Evolutionary conservation across 2,329 filamentous ascomycete species (phyloP).

Genomic region (Plectosphaerella sp.): DNA sequence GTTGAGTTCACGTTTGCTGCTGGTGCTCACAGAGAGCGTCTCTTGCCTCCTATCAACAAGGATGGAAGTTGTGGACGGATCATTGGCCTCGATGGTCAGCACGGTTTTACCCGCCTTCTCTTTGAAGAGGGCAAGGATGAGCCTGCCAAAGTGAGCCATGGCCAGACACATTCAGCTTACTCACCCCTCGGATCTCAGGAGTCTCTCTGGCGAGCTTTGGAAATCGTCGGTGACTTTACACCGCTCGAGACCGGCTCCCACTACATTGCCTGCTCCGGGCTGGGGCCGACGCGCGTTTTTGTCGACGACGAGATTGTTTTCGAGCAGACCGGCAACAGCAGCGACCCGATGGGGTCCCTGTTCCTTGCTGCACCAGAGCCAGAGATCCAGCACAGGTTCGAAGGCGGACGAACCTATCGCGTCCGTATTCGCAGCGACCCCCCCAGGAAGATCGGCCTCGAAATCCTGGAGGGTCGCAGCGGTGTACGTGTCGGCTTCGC

Average conservation of each 20-base stretch:
- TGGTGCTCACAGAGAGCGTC: slow-evolving; percentile 11
- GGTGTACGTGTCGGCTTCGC: slow-evolving; percentile 26
- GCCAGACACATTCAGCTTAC: slow-evolving; percentile 18
- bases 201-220: slow-evolving; percentile 17
- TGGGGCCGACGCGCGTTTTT: slow-evolving; percentile 23
- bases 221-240: slow-evolving; percentile 24
- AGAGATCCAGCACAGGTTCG: slow-evolving; percentile 19
- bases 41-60: slow-evolving; percentile 15
- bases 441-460: slow-evolving; percentile 19
- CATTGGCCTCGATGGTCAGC: slow-evolving; percentile 23
- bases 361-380: slow-evolving; percentile 25
- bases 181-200: slow-evolving; percentile 15
- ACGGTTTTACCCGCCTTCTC: slow-evolving; percentile 25
- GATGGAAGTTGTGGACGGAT: slow-evolving; percentile 18
- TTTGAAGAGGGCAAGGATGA: slow-evolving; percentile 19
- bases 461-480: slow-evolving; percentile 25
- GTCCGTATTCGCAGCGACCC: slow-evolving; percentile 22
- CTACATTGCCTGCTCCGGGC: slow-evolving; percentile 24
- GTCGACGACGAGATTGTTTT: slow-evolving; percentile 24
- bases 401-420: slow-evolving; percentile 24
- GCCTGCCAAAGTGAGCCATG: slow-evolving; percentile 17
- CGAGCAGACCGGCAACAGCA: slow-evolving; percentile 24
- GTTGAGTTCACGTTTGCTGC: slow-evolving; percentile 22
- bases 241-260: slow-evolving; percentile 22
- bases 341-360: slow-evolving; percentile 28